Conservation (phyloP, 2,329 filamentous ascomycete species). For the Rugonectria rugulosa region DNA sequence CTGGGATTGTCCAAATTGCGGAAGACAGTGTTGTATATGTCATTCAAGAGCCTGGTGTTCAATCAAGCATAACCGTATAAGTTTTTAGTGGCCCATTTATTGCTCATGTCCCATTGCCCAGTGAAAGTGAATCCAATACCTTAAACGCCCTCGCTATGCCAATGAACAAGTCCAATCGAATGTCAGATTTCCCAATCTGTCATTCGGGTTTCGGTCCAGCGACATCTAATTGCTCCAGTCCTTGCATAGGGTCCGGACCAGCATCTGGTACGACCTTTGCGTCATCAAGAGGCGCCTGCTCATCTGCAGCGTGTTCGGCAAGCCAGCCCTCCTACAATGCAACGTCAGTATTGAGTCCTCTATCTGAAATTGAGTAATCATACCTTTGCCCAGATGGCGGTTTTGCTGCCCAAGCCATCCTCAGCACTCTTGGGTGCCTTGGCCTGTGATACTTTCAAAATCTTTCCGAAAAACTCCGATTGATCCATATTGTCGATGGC, state of each 20-base stretch:
- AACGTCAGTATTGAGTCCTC: constrained; percentile 11
- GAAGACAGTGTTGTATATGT: constrained; percentile 37
- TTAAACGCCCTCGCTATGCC: constrained; percentile 58
- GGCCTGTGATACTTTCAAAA: constrained; percentile 90
- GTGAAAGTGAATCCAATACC: constrained; percentile 35
- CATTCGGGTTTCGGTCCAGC: constrained; percentile 82
- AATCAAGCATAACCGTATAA: constrained; percentile 36
- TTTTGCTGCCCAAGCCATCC: constrained; percentile 90
- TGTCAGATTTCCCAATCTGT: constrained; percentile 45
- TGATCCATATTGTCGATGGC: constrained; percentile 99
- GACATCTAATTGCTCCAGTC: constrained; percentile 89
- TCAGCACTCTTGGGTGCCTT: constrained; percentile 90
- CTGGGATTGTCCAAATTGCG: constrained; percentile 30
- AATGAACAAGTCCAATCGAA: constrained; percentile 35
- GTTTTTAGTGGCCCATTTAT: constrained; percentile 37
- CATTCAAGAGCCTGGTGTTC: constrained; percentile 34
- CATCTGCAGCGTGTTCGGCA: constrained; percentile 85
- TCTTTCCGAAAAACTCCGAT: constrained; percentile 89
- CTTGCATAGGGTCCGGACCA: constrained; percentile 91
- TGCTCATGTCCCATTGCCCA: constrained; percentile 28
- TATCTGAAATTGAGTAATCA: constrained; percentile 38
- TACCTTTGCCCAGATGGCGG: constrained; percentile 97
- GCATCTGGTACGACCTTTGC: constrained; percentile 51
- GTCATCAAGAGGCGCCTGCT: constrained; percentile 52
- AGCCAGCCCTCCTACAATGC: constrained; percentile 84